phyloP scores from a whole-genome alignment of 176 grass and related monocot genomes.

The Pontederia paniculata region DNA sequence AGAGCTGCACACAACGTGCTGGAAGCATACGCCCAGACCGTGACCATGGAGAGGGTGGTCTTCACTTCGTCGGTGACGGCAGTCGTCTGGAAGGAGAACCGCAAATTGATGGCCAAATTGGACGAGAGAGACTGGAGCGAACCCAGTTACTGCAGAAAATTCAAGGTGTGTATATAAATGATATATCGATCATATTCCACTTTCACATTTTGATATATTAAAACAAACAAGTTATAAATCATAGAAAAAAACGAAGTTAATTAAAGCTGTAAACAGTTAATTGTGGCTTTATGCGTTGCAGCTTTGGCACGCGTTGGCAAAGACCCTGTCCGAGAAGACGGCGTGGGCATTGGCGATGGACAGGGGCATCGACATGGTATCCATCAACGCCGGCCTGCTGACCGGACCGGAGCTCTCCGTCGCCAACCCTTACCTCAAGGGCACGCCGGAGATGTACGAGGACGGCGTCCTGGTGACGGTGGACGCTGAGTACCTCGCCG shows the following conservation, averaged over 20 bases:
- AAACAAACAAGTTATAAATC: too few relatives aligned
- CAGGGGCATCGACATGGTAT: slow-evolving; percentile 73
- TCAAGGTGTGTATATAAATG: slow-evolving; percentile 37
- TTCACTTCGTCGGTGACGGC: slow-evolving; percentile 93
- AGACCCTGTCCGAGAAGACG: slow-evolving; percentile 77
- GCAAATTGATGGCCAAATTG: neutral
- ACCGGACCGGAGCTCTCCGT: slow-evolving; percentile 26
- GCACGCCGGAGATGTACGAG: slow-evolving; percentile 65
- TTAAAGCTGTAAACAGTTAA: too few relatives aligned
- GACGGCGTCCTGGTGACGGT: slow-evolving; percentile 84
- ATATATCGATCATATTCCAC: too few relatives aligned
- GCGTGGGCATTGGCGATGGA: slow-evolving; percentile 94
- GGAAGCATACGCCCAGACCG: slow-evolving; percentile 75
- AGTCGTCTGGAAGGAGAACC: slow-evolving; percentile 46
- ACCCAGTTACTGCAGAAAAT: slow-evolving; percentile 50
- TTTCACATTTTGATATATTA: too few relatives aligned
- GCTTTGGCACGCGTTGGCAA: slow-evolving; percentile 80
- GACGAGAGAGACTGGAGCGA: slow-evolving; percentile 90
- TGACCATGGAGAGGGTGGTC: slow-evolving; percentile 56
- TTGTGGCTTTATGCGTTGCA: slow-evolving; percentile 8
- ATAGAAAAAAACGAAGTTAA: too few relatives aligned
- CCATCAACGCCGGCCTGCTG: slow-evolving; percentile 57
- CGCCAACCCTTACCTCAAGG: slow-evolving; percentile 53
- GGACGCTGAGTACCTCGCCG: slow-evolving; percentile 48
- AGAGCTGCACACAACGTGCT: slow-evolving; percentile 79